phyloP scores from a whole-genome alignment of 2,329 filamentous ascomycete species.

The Diaporthe sp. region DNA sequence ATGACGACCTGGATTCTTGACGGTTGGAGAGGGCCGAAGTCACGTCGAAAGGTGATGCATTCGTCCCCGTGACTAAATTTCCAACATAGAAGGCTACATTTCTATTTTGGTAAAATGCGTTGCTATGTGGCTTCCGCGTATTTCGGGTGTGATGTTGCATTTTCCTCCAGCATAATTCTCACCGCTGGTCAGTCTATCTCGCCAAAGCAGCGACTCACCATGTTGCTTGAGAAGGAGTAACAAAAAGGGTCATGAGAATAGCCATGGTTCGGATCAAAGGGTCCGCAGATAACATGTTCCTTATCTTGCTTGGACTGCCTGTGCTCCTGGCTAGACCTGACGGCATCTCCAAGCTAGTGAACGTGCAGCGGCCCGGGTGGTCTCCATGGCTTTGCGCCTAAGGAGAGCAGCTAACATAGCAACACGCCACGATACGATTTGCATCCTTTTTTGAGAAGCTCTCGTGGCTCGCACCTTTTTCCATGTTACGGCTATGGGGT shows the following conservation, averaged over 20 bases:
- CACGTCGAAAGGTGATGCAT: not conserved
- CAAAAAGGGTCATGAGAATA: not conserved
- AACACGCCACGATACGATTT: not conserved
- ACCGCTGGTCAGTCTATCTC: too few relatives aligned
- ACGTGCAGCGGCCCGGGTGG: not conserved
- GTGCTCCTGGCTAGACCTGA: not conserved
- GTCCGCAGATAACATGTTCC: not conserved
- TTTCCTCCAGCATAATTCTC: too few relatives aligned
- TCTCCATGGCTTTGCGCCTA: too few relatives aligned
- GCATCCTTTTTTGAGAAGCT: not conserved
- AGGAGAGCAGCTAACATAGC: too few relatives aligned
- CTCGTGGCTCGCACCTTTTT: not conserved
- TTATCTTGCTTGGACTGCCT: not conserved
- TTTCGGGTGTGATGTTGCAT: too few relatives aligned
- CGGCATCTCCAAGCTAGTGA: not conserved
- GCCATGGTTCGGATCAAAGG: not conserved
- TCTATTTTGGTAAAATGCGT: not conserved
- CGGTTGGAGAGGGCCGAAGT: not conserved
- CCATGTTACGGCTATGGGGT: not conserved
- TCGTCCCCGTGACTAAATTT: not conserved
- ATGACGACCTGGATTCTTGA: not conserved
- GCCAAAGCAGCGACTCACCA: not conserved
- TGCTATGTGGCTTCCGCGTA: not conserved
- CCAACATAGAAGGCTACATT: not conserved
- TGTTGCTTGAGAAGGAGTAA: fast-evolving